Evolutionary conservation across 179 eudicot species (phyloP).

Genomic region (Pouteria campechiana): DNA sequence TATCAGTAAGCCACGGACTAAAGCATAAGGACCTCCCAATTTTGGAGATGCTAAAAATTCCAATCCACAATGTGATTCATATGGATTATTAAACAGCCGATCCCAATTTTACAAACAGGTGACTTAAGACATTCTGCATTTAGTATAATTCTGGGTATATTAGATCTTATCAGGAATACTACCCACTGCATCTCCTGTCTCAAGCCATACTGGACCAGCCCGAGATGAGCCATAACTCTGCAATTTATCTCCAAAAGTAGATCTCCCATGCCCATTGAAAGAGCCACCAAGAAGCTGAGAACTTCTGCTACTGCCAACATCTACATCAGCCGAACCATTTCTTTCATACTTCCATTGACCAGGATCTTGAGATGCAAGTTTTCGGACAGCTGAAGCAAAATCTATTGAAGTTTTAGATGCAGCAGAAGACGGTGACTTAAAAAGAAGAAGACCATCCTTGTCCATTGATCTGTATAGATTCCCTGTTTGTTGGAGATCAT

Average conservation of each 20-base stretch:
- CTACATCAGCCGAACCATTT: constrained; percentile 54
- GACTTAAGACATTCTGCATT: no score
- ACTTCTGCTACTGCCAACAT: constrained; percentile 68
- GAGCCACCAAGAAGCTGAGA: constrained; percentile 55
- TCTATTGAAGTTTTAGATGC: constrained; percentile 52
- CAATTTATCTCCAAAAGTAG: constrained; percentile 45
- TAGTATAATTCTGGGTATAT: no score
- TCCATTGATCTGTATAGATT: constrained; percentile 42
- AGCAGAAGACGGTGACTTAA: constrained; percentile 45
- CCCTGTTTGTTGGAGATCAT: constrained; percentile 43
- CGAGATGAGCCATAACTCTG: constrained; percentile 51
- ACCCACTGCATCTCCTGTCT: constrained; percentile 97
- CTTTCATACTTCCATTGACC: constrained; percentile 64
- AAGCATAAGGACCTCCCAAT: no score
- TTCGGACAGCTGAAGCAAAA: constrained; percentile 93
- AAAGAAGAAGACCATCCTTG: constrained; percentile 44
- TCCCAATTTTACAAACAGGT: no score
- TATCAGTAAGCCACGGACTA: no score
- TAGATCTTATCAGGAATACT: constrained; percentile 30
- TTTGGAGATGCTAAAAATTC: no score
- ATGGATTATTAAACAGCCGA: no score
- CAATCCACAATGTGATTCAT: no score
- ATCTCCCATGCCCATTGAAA: constrained; percentile 41
- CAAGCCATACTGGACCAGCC: constrained; percentile 82
- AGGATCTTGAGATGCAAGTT: constrained; percentile 69